Conservation (phyloP, 148 eudicot genomes). For the Camellia granthamiana region DNA sequence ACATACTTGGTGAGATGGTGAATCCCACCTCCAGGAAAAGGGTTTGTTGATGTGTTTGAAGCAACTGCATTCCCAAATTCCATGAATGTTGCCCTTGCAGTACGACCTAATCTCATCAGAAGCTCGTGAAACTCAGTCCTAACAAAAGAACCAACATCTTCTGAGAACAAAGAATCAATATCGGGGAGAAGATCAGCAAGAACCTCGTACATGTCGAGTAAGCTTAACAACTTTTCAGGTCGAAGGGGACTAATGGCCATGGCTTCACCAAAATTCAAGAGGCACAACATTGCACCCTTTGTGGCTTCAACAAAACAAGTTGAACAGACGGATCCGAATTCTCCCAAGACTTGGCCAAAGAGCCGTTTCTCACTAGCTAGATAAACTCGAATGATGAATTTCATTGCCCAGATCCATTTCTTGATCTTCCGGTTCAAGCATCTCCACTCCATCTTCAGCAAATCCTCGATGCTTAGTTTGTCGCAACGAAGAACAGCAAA, state of each 20-base stretch:
- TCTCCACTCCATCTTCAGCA: conserved; percentile 53
- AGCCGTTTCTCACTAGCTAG: conserved; percentile 57
- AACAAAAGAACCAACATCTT: conserved; percentile 36
- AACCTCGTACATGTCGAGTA: conserved; percentile 73
- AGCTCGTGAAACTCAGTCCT: conserved; percentile 53
- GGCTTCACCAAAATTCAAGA: conserved; percentile 76
- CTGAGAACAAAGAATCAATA: conserved; percentile 43
- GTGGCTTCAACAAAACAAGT: conserved; percentile 51
- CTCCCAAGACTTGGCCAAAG: conserved; percentile 53
- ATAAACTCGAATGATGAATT: conserved; percentile 42
- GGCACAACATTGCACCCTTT: conserved; percentile 47
- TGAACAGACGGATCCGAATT: conserved; percentile 28
- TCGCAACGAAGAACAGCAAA: conserved; percentile 43
- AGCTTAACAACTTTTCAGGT: conserved; percentile 65
- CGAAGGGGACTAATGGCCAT: conserved; percentile 50
- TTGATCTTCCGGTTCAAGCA: conserved; percentile 48
- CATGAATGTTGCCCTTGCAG: conserved; percentile 45
- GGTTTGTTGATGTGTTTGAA: conserved; percentile 37
- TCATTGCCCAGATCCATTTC: conserved; percentile 57
- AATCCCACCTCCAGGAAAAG: conserved; percentile 56
- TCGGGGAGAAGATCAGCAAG: conserved; percentile 39
- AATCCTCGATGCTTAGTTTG: conserved; percentile 59
- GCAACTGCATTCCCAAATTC: conserved; percentile 51
- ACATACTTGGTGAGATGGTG: conserved; percentile 72
- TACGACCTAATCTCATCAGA: conserved; percentile 40